Base-by-base conservation (phyloP, 2,329 filamentous ascomycete species). In the Amauroascus niger region DNA sequence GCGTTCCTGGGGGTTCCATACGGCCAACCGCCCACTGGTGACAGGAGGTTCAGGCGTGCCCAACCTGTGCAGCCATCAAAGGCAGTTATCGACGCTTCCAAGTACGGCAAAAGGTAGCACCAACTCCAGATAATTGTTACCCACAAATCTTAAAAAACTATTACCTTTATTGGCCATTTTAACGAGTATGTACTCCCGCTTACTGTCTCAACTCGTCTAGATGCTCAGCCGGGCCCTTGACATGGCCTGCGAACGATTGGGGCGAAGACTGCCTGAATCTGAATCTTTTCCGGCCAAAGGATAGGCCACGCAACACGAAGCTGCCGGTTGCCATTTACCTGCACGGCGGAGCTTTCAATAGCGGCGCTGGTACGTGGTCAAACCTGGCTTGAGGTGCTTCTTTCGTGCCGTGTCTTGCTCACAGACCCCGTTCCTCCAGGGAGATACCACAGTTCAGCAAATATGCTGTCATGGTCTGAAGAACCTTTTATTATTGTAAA, bases 361-460 rank as follows among this genome's bases (percentile, higher is more conserved):
- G 59, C 46, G 63, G 67, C 1, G 57, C 61, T 3, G 65, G 62
- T 57, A 54, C 7, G 56, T 49, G n/a, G n/a, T n/a, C n/a, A n/a
- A n/a, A n/a, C n/a, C n/a, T n/a, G n/a, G n/a, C n/a, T n/a, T n/a
- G n/a, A n/a, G n/a, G n/a, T n/a, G n/a, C n/a, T n/a, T n/a, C n/a
- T n/a, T n/a, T n/a, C n/a, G n/a, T n/a, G n/a, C n/a, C n/a, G n/a
- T n/a, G 18, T 1, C 20, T 32, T 30, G 22, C n/a, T 50, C 5
- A 50, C 8, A n/a, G n/a, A n/a, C n/a, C n/a, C 4, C 6, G 24
- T 20, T 28, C 16, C 5, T 30, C 57, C 55, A 40, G 56, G 50
- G 0, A 54, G 64, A 28, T 76, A 78, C 69, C 74, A 83, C 54
- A 76, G 86, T 62, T 79, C 84, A 57, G 76, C 74, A 0, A 78